Conservation (phyloP, 2,329 filamentous ascomycete species). For the Fusarium sp. region DNA sequence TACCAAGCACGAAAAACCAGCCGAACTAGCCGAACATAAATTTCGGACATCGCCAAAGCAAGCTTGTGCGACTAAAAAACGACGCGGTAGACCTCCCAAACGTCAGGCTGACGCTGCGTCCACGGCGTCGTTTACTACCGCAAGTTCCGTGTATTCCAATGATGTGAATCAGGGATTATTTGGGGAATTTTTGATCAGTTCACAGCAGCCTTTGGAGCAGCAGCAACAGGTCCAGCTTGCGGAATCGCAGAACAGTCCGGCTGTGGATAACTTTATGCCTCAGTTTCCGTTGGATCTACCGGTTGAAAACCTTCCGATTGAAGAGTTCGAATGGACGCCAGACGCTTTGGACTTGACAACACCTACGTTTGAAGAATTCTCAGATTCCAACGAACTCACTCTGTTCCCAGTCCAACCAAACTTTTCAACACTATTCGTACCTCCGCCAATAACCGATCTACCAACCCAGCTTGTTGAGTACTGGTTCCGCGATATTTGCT, state of each 20-base stretch:
- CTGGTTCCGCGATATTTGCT: constrained; percentile 58
- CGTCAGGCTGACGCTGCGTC: constrained; percentile 2
- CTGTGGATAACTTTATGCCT: constrained; percentile 2
- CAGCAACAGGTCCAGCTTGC: neutral
- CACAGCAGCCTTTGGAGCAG: neutral
- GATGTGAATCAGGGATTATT: constrained; percentile 18
- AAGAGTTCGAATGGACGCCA: constrained; percentile 23
- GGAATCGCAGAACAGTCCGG: neutral
- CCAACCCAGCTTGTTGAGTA: constrained; percentile 51
- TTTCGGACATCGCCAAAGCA: constrained; percentile 16
- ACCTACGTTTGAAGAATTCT: neutral
- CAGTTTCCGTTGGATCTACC: constrained; percentile 18
- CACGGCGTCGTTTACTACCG: constrained; percentile 1
- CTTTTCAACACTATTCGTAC: constrained; percentile 18
- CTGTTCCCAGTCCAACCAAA: constrained; percentile 18
- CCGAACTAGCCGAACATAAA: constrained; percentile 23
- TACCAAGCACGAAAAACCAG: constrained; percentile 40
- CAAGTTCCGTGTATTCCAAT: neutral
- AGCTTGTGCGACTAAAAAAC: constrained; percentile 8
- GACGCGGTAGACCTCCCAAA: constrained; percentile 32
- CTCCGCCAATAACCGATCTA: constrained; percentile 25
- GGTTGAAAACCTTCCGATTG: neutral
- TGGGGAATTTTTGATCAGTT: constrained; percentile 24
- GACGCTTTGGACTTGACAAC: constrained; percentile 20
- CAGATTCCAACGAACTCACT: constrained; percentile 10